These are phyloP conservation scores for Paramarasmius palmivorus DNA, from an alignment of 1,284 basidiomycete genomes.

Conservation along the genomic window DNA sequence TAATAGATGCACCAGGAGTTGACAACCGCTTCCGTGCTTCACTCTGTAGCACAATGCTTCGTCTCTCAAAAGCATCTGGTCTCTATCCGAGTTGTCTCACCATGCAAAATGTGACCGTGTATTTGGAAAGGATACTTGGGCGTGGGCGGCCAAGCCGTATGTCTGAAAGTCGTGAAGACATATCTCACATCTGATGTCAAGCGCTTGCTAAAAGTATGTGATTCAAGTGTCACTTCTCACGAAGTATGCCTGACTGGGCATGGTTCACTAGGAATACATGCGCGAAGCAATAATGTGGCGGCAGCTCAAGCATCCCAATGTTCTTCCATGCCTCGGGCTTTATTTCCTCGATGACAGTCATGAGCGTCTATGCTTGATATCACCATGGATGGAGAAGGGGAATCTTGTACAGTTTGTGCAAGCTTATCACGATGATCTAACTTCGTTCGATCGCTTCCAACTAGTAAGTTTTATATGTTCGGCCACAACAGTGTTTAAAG, in stretches of 20 bases:
- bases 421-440: background rate
- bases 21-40: background rate
- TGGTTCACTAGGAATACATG: background rate
- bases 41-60: background rate
- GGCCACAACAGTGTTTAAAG: background rate
- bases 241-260: background rate
- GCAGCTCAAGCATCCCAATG: slow-evolving; percentile 3
- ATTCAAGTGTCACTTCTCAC: background rate
- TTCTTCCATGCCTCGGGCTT: slow-evolving; percentile 4
- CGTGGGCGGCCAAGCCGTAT: background rate
- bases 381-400: slow-evolving; percentile 8
- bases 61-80: background rate
- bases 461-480: background rate
- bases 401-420: slow-evolving; percentile 3
- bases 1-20: background rate
- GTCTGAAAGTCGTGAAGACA: background rate
- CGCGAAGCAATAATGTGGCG: too few relatives aligned
- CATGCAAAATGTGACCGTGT: background rate
- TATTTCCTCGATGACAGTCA: slow-evolving; percentile 6
- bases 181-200: background rate
- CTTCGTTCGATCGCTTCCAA: background rate
- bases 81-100: background rate
- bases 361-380: slow-evolving; percentile 10
- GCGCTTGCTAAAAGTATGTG: background rate
- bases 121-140: background rate